Evolutionary conservation across 371 early-diverging fungal genomes (phyloP), one percentile per base, ranked within the genome.

Genomic region (Syncephalastrum sp.): DNA sequence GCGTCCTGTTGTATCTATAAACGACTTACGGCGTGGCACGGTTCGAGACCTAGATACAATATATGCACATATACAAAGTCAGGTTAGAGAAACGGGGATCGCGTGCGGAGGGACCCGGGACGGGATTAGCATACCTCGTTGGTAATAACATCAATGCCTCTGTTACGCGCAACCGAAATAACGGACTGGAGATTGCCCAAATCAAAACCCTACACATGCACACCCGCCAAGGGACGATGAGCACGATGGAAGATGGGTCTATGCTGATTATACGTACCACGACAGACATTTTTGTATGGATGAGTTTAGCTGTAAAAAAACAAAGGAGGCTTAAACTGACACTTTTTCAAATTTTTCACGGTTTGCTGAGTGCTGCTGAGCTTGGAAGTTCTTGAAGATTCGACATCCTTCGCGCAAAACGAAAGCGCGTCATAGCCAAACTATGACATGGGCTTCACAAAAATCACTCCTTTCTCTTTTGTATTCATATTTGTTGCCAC

Each of bases 131-230:
- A 33, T 24, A 94, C 95, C 76, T 97, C 97, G 79, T 98, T 98
- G 74, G 86, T 83, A 67, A 98, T 90, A 61, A 98, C 94, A 75
- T 98, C 98, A 68, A 98, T 95, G 71, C 97, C 97, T 67, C 97
- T 89, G 84, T 97, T 97, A 72, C 98, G 82, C 47, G 97, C 98
- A 47, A 97, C 96, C 56, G 98, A 96, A 62, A 98, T 93, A 61
- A 94, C 89, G 62, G 96, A 89, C 73, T 95, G 91, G 66, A 95
- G 81, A 81, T 91, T 96, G 61, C 98, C 98, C 75, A 98, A 85
- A 84, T 98, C 98, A 81, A 98, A 89, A 75, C 98, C 98, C 77
- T 76, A 57, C 25, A 41, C 15, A 44, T 10, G 50, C 1, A 53
- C 21, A 44, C 17, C 15, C 15, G 12, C 10, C 29, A 12, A 19